phyloP scores from a whole-genome alignment of 2,329 filamentous ascomycete genomes.

The Helminthosporium solani region DNA sequence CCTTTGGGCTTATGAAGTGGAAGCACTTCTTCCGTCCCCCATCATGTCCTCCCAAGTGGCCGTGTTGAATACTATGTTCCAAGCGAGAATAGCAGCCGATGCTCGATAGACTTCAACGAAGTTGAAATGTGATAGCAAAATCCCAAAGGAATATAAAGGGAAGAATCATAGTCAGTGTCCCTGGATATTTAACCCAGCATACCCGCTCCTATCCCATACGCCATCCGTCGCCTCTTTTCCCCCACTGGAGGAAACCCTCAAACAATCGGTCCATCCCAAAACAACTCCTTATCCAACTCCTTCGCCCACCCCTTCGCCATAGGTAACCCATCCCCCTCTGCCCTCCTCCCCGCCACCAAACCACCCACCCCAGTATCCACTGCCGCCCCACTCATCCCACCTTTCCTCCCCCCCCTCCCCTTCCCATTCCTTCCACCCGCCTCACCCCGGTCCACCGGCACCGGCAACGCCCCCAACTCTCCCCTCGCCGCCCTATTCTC shows the following conservation, averaged over 20 bases:
- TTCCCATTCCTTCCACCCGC: constrained; percentile 4
- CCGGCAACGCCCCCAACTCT: neutral
- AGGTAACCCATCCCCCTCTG: constrained; percentile 17
- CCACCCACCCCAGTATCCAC: too few relatives aligned
- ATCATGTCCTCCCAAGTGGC: too few relatives aligned
- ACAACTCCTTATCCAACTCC: constrained; percentile 30
- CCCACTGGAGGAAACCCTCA: too few relatives aligned
- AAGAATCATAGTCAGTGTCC: too few relatives aligned
- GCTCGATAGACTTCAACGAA: too few relatives aligned
- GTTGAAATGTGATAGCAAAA: too few relatives aligned
- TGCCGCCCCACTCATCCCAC: constrained; percentile 4
- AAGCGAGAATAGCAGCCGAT: too few relatives aligned
- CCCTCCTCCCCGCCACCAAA: constrained; percentile 27
- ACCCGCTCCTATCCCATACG: neutral
- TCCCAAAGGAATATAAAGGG: too few relatives aligned
- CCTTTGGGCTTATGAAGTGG: too few relatives aligned
- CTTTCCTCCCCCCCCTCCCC: neutral
- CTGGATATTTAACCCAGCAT: too few relatives aligned
- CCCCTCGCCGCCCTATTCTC: constrained; percentile 29
- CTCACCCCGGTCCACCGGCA: neutral
- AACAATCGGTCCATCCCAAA: constrained; percentile 29
- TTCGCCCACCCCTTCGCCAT: constrained; percentile 32
- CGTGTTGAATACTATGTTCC: too few relatives aligned
- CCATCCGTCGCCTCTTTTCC: neutral
- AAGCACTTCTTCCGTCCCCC: too few relatives aligned